These are phyloP conservation scores for Populus davidiana DNA, from an alignment of 345 rosid species.

Conservation along the genomic window DNA sequence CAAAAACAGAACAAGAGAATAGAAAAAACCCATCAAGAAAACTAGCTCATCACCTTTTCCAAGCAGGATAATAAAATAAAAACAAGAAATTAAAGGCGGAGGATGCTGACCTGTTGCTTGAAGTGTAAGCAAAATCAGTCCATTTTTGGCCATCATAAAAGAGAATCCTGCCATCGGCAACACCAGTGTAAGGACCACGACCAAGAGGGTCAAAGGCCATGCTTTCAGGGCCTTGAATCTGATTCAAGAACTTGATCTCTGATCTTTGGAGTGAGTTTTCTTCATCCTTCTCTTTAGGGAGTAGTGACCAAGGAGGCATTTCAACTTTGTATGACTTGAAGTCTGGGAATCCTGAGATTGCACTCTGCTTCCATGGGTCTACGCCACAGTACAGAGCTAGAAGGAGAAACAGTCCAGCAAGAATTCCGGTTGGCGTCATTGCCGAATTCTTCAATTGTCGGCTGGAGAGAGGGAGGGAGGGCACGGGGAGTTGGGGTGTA, in stretches of 20 bases:
- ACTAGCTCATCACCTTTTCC: neutral
- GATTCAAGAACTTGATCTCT: slow-evolving; percentile 61
- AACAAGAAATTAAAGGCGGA: neutral
- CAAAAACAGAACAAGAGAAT: neutral
- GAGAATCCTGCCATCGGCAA: slow-evolving; percentile 83
- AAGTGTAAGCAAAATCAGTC: slow-evolving; percentile 79
- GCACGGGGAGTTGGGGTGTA: too few relatives aligned
- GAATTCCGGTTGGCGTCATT: slow-evolving; percentile 30
- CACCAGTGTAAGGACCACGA: slow-evolving; percentile 91
- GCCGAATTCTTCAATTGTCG: slow-evolving; percentile 2
- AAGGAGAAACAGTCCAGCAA: slow-evolving; percentile 46
- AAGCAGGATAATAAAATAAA: neutral
- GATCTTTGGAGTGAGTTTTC: slow-evolving; percentile 66
- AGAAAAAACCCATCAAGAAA: neutral
- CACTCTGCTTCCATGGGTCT: slow-evolving; percentile 82
- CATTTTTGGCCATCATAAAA: slow-evolving; percentile 74
- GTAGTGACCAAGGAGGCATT: slow-evolving; percentile 45
- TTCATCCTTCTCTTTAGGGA: slow-evolving; percentile 49
- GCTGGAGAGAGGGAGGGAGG: too few relatives aligned
- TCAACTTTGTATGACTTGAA: slow-evolving; percentile 46
- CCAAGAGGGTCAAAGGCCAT: slow-evolving; percentile 78
- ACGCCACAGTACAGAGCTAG: slow-evolving; percentile 66
- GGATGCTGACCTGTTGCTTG: slow-evolving; percentile 52
- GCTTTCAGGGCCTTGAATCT: slow-evolving; percentile 96
- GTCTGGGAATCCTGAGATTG: slow-evolving; percentile 60